phyloP scores from a whole-genome alignment of 2,329 filamentous ascomycete genomes.

The Fusarium dlaminii region DNA sequence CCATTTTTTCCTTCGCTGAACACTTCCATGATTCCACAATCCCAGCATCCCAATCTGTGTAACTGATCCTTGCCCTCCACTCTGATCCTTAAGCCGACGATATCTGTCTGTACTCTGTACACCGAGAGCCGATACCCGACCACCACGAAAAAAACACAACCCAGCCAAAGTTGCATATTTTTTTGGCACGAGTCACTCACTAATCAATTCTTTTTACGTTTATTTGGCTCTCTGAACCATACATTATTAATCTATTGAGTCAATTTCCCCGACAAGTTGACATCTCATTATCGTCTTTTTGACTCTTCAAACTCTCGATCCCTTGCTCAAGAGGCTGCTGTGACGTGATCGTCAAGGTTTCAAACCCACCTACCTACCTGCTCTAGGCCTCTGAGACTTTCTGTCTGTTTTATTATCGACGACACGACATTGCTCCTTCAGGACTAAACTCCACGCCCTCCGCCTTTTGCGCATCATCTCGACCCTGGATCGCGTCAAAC shows the following conservation, averaged over 20 bases:
- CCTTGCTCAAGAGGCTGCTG: slow-evolving; percentile 32
- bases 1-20: slow-evolving; percentile 22
- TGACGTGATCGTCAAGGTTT: slow-evolving; percentile 38
- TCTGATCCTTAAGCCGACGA: slow-evolving; percentile 11
- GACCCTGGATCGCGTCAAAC: slow-evolving; percentile 40
- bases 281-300: not conserved
- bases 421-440: slow-evolving; percentile 8
- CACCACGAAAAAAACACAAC: slow-evolving; percentile 11
- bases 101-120: slow-evolving; percentile 26
- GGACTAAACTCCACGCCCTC: slow-evolving; percentile 11
- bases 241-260: not conserved
- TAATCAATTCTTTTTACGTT: slow-evolving; percentile 34
- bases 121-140: slow-evolving; percentile 38
- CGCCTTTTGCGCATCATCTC: slow-evolving; percentile 33
- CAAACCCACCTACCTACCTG: slow-evolving; percentile 9
- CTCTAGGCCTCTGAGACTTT: not conserved
- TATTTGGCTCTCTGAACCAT: not conserved
- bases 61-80: not conserved
- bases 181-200: slow-evolving; percentile 12
- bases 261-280: not conserved
- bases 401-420: slow-evolving; percentile 3
- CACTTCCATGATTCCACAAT: slow-evolving; percentile 30
- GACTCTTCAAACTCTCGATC: not conserved
- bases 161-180: slow-evolving; percentile 6
- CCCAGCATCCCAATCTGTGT: slow-evolving; percentile 10